These are phyloP conservation scores for Trypanosoma grayi DNA, from an alignment of 208 protist species.

Conservation along the genomic window DNA sequence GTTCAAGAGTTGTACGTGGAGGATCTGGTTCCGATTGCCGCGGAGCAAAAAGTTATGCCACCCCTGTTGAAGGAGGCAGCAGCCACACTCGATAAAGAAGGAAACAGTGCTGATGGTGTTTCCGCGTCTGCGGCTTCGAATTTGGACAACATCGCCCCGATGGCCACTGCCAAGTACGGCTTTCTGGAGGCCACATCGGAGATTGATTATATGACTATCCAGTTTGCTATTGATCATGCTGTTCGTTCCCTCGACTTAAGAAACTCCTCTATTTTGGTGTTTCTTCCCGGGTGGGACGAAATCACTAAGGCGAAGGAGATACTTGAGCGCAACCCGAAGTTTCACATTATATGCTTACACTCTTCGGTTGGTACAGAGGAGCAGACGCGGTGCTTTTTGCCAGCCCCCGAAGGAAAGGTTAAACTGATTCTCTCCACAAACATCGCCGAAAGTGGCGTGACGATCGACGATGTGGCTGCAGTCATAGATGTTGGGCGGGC, in stretches of 20 bases:
- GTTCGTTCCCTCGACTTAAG: conserved; percentile 66
- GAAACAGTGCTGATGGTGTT: background rate
- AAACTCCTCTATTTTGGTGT: conserved; percentile 84
- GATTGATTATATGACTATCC: conserved; percentile 82
- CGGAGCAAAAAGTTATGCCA: conserved; percentile 72
- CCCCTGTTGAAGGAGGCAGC: conserved; percentile 68
- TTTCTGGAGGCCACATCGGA: conserved; percentile 62
- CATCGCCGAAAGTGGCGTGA: conserved; percentile 99
- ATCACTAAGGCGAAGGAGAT: conserved; percentile 75
- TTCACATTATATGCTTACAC: conserved; percentile 83
- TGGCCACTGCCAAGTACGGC: conserved; percentile 43
- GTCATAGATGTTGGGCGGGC: conserved; percentile 96
- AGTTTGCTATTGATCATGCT: conserved; percentile 84
- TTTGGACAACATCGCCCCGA: background rate
- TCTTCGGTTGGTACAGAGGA: conserved; percentile 94
- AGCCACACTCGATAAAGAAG: conserved; percentile 11
- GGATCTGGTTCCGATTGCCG: conserved; percentile 60
- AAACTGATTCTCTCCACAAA: conserved; percentile 99
- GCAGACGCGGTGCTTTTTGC: conserved; percentile 97
- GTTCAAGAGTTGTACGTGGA: conserved; percentile 87
- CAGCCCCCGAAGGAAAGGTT: conserved; percentile 78
- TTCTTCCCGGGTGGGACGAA: conserved; percentile 93
- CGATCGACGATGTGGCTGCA: conserved; percentile 98
- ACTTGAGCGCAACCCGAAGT: conserved; percentile 64
- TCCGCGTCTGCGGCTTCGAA: background rate